Evolutionary conservation across 305 asterid genomes (phyloP).

Genomic region (Plantago lanceolata): DNA sequence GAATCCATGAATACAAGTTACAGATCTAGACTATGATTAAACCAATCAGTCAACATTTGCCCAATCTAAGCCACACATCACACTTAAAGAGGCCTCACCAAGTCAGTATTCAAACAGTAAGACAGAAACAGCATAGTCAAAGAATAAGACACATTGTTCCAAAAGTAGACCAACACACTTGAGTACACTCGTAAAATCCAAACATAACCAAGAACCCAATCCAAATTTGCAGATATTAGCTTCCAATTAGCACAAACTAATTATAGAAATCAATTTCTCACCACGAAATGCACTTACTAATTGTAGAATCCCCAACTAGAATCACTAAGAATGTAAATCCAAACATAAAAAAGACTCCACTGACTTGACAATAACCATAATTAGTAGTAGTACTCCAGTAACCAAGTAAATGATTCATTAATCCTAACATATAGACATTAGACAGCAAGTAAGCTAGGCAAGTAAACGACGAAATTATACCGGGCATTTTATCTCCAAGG

Average conservation of each 20-base stretch:
- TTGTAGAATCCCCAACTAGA: conserved; percentile 16
- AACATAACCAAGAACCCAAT: background rate
- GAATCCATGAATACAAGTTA: no score
- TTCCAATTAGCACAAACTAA: background rate
- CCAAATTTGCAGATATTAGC: background rate
- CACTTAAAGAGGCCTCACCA: background rate
- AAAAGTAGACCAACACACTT: conserved; percentile 10
- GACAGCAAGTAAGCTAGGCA: background rate
- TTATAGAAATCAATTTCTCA: background rate
- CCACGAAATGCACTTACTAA: background rate
- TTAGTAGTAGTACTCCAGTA: background rate
- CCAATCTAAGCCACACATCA: conserved; percentile 15
- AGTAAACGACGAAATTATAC: conserved; percentile 34
- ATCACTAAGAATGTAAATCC: conserved; percentile 10
- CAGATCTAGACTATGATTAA: no score
- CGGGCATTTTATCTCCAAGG: conserved; percentile 86
- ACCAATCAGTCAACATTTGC: background rate
- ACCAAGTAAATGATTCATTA: background rate
- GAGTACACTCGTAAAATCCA: background rate
- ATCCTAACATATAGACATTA: background rate
- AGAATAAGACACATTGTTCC: background rate
- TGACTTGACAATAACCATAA: no score
- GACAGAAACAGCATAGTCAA: background rate
- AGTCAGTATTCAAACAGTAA: background rate
- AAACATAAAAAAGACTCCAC: conserved; percentile 3